These are phyloP conservation scores for Ustilago shanxiensis DNA, from an alignment of 1,284 basidiomycete species.

Conservation along the genomic window DNA sequence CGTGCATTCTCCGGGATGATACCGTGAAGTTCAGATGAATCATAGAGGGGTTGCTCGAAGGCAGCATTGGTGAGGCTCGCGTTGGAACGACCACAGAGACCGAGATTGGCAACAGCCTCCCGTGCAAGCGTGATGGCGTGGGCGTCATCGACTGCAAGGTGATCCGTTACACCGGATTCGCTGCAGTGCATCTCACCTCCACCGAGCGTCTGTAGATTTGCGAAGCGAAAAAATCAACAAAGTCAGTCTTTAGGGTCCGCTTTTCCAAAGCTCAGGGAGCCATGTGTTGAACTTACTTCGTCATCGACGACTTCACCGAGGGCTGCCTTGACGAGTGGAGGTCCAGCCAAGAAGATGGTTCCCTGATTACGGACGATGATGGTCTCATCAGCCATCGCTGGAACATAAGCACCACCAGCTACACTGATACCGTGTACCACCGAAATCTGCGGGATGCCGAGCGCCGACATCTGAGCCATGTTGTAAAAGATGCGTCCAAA, in stretches of 20 bases:
- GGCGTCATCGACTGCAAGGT: constrained; percentile 87
- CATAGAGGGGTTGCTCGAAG: constrained; percentile 83
- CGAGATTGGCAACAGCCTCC: constrained; percentile 83
- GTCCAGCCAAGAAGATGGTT: constrained; percentile 93
- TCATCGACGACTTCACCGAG: constrained; percentile 94
- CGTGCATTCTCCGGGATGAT: constrained; percentile 90
- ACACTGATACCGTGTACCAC: constrained; percentile 95
- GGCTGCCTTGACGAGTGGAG: constrained; percentile 93
- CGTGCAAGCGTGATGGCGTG: constrained; percentile 88
- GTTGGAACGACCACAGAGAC: constrained; percentile 34
- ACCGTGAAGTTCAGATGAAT: constrained; percentile 84
- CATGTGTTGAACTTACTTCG: constrained; percentile 73
- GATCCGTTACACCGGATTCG: constrained; percentile 93
- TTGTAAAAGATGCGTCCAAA: constrained; percentile 98
- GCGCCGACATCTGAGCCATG: constrained; percentile 92
- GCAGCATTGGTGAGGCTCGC: constrained; percentile 55
- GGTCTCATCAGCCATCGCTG: constrained; percentile 91
- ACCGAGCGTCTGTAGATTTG: constrained; percentile 75
- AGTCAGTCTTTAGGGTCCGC: neutral
- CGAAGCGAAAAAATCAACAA: neutral
- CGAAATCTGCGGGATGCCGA: constrained; percentile 90
- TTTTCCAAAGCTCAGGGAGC: no score
- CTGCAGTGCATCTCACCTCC: constrained; percentile 92
- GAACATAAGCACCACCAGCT: constrained; percentile 89
- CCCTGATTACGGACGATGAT: constrained; percentile 95